These are phyloP conservation scores for Cyamopsis tetragonoloba DNA, from an alignment of 306 rosid genomes.

Conservation along the genomic window DNA sequence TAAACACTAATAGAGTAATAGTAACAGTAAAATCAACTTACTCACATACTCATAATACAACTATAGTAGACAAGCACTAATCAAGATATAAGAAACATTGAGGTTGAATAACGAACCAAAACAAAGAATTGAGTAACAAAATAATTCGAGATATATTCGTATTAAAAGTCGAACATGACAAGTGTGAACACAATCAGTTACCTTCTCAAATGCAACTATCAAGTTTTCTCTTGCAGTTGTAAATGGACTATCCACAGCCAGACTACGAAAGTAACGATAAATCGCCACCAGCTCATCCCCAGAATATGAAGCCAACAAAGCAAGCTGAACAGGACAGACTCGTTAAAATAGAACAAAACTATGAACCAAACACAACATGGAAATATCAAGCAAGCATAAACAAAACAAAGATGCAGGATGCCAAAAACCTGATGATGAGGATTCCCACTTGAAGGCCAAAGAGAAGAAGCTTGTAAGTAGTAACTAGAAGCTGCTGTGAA, in stretches of 20 bases:
- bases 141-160: no score
- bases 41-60: constrained; percentile 7
- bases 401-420: background rate
- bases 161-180: background rate
- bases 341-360: constrained; percentile 15
- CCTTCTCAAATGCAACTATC: constrained; percentile 96
- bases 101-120: background rate
- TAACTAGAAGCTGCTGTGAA: constrained; percentile 87
- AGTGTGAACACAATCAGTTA: constrained; percentile 16
- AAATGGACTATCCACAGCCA: constrained; percentile 87
- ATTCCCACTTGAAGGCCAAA: constrained; percentile 89
- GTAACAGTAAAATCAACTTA: background rate
- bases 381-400: background rate
- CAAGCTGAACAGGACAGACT: constrained; percentile 54
- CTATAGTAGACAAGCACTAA: background rate
- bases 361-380: background rate
- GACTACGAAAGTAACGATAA: constrained; percentile 87
- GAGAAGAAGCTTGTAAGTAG: constrained; percentile 86
- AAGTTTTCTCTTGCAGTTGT: constrained; percentile 89
- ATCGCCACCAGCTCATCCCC: constrained; percentile 77
- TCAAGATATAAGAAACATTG: background rate
- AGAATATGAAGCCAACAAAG: constrained; percentile 87
- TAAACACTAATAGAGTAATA: background rate
- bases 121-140: background rate
- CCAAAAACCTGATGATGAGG: constrained; percentile 88